These are phyloP conservation scores for Podaxis sp. DNA, from an alignment of 768 basidiomycete genomes.

Conservation along the genomic window DNA sequence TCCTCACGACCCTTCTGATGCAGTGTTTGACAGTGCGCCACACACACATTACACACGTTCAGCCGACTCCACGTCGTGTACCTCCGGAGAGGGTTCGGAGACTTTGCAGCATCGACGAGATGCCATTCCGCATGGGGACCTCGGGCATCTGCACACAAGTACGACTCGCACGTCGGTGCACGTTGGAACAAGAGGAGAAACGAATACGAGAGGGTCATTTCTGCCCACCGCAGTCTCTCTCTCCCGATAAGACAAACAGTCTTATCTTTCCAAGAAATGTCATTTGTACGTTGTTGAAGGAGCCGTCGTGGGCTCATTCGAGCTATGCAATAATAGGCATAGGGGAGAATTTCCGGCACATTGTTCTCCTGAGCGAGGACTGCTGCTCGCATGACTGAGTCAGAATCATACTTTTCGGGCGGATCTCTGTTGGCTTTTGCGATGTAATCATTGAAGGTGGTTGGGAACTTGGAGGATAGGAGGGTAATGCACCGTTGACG, in stretches of 20 bases:
- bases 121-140: constrained; percentile 46
- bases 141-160: constrained; percentile 33
- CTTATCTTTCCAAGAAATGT: constrained; percentile 41
- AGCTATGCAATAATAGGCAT: constrained; percentile 50
- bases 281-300: constrained; percentile 32
- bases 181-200: constrained; percentile 42
- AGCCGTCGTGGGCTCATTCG: constrained; percentile 39
- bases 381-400: constrained; percentile 44
- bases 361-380: constrained; percentile 40
- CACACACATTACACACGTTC: constrained; percentile 35
- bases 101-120: constrained; percentile 33
- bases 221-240: constrained; percentile 40
- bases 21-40: constrained; percentile 28
- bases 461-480: constrained; percentile 40
- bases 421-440: constrained; percentile 23
- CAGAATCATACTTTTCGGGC: constrained; percentile 34
- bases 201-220: constrained; percentile 39
- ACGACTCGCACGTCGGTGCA: constrained; percentile 28
- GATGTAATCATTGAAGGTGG: constrained; percentile 37
- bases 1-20: constrained; percentile 34
- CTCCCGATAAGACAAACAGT: constrained; percentile 39
- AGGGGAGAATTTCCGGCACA: constrained; percentile 42
- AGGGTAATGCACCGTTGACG: constrained; percentile 52
- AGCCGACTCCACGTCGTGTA: constrained; percentile 36
- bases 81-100: constrained; percentile 34